phyloP scores from a whole-genome alignment of 441 rosid species.

The Pelargonium citronellum region DNA sequence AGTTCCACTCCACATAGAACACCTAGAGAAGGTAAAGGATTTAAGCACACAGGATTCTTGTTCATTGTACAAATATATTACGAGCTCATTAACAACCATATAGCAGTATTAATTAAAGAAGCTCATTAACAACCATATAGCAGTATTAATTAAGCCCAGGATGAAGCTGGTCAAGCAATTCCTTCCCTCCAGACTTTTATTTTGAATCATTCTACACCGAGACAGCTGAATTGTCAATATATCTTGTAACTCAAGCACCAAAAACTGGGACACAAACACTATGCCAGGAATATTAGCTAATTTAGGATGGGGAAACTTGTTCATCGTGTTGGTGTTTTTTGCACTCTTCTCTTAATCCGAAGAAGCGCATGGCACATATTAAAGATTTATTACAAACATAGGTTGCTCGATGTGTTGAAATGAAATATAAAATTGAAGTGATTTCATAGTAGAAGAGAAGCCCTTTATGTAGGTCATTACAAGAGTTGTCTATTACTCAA shows the following conservation, averaged over 20 bases:
- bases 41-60: background rate
- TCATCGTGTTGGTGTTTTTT: too few species aligned
- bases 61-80: background rate
- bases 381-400: too few species aligned
- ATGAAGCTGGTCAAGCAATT: background rate
- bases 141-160: slow-evolving; percentile 1
- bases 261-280: background rate
- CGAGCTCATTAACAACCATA: background rate
- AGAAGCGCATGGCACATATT: too few species aligned
- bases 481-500: too few species aligned
- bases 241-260: background rate
- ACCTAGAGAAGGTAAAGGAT: background rate
- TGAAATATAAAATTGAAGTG: too few species aligned
- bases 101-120: background rate
- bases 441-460: too few species aligned
- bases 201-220: background rate
- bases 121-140: background rate
- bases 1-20: background rate
- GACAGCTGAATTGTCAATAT: background rate
- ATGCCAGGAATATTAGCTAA: background rate
- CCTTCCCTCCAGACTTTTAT: background rate
- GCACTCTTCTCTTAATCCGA: too few species aligned
- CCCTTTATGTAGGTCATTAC: too few species aligned
- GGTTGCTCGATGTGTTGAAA: too few species aligned
- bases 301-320: too few species aligned